Conservation (phyloP, 208 protist genomes). For the Trypanosoma platydactyli region DNA sequence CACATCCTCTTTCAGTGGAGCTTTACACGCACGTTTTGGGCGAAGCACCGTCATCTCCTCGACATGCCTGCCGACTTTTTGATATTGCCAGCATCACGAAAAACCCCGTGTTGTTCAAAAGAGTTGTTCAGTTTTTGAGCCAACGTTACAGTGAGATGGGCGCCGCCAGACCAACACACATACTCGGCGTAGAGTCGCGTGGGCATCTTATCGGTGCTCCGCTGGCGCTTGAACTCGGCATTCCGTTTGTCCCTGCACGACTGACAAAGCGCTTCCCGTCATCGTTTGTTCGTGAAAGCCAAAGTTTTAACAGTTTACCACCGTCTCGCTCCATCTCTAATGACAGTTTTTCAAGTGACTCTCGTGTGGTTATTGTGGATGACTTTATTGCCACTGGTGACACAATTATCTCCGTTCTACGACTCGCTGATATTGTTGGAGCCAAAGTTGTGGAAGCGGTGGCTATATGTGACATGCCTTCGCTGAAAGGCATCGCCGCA, state of each 20-base stretch:
- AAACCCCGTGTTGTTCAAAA: constrained; percentile 59
- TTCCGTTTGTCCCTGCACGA: constrained; percentile 78
- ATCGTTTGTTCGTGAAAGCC: constrained; percentile 40
- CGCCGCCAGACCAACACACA: constrained; percentile 59
- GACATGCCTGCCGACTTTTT: constrained; percentile 44
- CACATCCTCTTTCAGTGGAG: constrained; percentile 22
- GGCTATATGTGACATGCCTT: constrained; percentile 67
- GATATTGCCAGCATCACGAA: constrained; percentile 86
- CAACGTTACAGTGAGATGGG: constrained; percentile 66
- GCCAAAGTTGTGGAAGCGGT: constrained; percentile 66
- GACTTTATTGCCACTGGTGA: constrained; percentile 84
- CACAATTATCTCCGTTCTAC: constrained; percentile 68
- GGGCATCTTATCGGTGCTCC: constrained; percentile 79
- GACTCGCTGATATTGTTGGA: constrained; percentile 60
- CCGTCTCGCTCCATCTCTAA: constrained; percentile 55
- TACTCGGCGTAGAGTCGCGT: constrained; percentile 74
- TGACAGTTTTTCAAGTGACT: constrained; percentile 50
- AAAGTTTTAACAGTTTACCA: constrained; percentile 30
- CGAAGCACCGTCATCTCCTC: background rate
- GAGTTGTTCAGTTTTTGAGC: constrained; percentile 61
- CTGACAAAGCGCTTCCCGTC: constrained; percentile 45
- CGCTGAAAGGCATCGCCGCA: constrained; percentile 58
- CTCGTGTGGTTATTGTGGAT: constrained; percentile 85
- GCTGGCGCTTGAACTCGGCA: constrained; percentile 66
- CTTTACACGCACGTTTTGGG: constrained; percentile 26